Evolutionary conservation across 139 green algal species (phyloP), one percentile per base, ranked within the genome.

Genomic region (Trebouxia sp.): DNA sequence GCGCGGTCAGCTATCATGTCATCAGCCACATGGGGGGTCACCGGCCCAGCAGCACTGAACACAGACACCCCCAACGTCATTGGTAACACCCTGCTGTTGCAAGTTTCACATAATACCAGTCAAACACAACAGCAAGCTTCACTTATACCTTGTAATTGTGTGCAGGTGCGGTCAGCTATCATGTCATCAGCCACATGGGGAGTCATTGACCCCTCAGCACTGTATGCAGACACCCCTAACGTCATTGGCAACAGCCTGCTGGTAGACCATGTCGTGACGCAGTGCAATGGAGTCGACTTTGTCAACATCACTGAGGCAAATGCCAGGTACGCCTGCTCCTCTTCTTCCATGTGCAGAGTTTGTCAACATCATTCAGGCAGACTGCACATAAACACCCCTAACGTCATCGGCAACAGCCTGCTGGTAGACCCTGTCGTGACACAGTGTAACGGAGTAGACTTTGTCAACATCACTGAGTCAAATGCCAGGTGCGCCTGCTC

Each of bases 41-140:
- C n/a, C n/a, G n/a, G n/a, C n/a, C n/a, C n/a, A n/a, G n/a, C n/a
- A n/a, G n/a, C n/a, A n/a, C n/a, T n/a, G n/a, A 76, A n/a, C n/a
- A n/a, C n/a, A n/a, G n/a, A n/a, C n/a, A n/a, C n/a, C n/a, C 65
- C 78, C 32, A 83, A 83, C 20, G 62, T 45, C 20, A 77, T 83
- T 45, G 55, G 48, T 20, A 83, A 83, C 35, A 53, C 24, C 78
- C 32, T 78, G n/a, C 78, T 83, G 45, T n/a, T n/a, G n/a, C n/a
- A n/a, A n/a, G n/a, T n/a, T n/a, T n/a, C n/a, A n/a, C n/a, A n/a
- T n/a, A n/a, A n/a, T n/a, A n/a, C n/a, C n/a, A n/a, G n/a, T n/a
- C n/a, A n/a, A n/a, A n/a, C n/a, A n/a, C n/a, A n/a, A n/a, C n/a
- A n/a, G n/a, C n/a, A n/a, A n/a, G n/a, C n/a, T n/a, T n/a, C n/a